phyloP scores from a whole-genome alignment of 1,284 basidiomycete species.

The Apiotrichum veenhuisii region DNA sequence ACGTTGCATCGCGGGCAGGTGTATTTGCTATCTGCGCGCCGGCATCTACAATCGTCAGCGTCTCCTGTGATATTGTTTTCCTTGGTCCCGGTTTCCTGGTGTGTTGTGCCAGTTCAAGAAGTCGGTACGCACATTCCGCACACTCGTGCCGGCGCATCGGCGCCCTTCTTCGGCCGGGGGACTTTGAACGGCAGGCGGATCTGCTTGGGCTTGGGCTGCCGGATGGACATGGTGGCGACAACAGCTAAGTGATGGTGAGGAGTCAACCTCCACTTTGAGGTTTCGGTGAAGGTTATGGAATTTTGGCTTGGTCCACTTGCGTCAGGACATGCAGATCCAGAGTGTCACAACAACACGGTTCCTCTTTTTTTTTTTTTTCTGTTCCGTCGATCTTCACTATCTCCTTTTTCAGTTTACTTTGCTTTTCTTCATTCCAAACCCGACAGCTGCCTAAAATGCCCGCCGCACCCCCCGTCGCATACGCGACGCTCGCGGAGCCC shows the following conservation, averaged over 20 bases:
- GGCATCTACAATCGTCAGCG: conserved; percentile 32
- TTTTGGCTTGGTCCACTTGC: too few relatives aligned
- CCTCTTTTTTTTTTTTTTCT: neutral
- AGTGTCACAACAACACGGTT: neutral
- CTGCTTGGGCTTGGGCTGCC: conserved; percentile 42
- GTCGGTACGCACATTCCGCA: conserved; percentile 41
- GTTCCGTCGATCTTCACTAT: neutral
- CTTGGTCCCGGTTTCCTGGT: too few relatives aligned
- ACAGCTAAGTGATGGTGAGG: neutral
- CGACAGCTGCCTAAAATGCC: conserved; percentile 30
- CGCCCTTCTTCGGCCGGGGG: conserved; percentile 31
- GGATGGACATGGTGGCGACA: conserved; percentile 33
- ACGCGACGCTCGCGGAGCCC: conserved; percentile 34
- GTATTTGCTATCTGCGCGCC: conserved; percentile 40
- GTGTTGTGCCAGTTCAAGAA: too few relatives aligned
- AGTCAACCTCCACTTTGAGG: neutral
- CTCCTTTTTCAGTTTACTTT: neutral
- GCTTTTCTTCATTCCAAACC: neutral
- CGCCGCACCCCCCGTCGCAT: conserved; percentile 32
- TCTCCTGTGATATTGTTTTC: neutral
- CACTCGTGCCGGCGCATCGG: conserved; percentile 17
- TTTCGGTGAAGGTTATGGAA: neutral
- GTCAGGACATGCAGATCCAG: too few relatives aligned
- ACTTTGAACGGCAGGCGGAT: conserved; percentile 44
- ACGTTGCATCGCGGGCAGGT: conserved; percentile 50